Evolutionary conservation across 495 filamentous ascomycete genomes (phyloP), one percentile per base, ranked within the genome.

Genomic region (Amphirosellinia nigrospora): DNA sequence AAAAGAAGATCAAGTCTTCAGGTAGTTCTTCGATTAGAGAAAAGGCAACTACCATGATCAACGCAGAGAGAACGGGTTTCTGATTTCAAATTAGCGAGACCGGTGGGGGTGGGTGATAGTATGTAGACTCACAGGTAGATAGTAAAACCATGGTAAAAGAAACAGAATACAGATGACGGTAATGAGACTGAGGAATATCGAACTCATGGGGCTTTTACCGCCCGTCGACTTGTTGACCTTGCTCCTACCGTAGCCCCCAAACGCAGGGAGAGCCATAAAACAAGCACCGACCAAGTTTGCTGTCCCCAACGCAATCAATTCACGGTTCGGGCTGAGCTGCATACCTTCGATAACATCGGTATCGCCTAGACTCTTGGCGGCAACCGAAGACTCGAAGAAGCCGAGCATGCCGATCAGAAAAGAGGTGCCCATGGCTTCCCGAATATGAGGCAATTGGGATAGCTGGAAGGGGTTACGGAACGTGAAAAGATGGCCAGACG

Each of bases 361-460:
- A 11, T 84, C 85, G 9, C 91, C 92, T 2, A 99, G 81, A 67
- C 91, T 92, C 80, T 98, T 98, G 38, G 96, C 96, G 0, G 96
- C 96, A n/a, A 99, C 94, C 0, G 94, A 97, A 32, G 93, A 97
- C 82, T 99, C 96, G 73, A 99, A 99, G 84, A 99, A 99, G 23
- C 96, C 96, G 8, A 99, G 88, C 26, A 99, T 84, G 4, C 94
- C 93, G 66, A 99, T 98, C 38, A 98, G 83, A 73, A 99, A 97
- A 0, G 96, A 91, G 1, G 96, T 98, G 68, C 92, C 90, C 86
- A 97, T 90, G 16, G 94, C 91, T 65, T 94, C 91, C n/a, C 90
- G 89, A 50, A 97, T 89, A 74, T 97, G 89, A 16, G 89, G 86
- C 83, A 98, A 89, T 65, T 94, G 86, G 32, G 86, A 80, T 16